Base-by-base conservation (phyloP, 257 asterid species). In the Sherardia arvensis region DNA sequence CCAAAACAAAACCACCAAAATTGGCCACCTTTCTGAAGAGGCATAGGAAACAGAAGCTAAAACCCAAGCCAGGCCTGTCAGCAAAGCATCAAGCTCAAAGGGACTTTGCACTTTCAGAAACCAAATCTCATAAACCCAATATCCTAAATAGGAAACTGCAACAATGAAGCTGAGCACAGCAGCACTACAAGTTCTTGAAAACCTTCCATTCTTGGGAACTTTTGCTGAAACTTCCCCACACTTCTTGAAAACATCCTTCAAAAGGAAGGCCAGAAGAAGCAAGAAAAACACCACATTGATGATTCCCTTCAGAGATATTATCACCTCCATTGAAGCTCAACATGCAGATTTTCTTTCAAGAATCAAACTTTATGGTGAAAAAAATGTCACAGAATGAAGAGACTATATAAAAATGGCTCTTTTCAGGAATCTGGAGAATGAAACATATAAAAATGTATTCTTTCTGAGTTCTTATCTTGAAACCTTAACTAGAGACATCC, bases 1-100 rank as follows among this genome's bases (percentile, higher is more conserved):
- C 97, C 97, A 90, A 94, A 94, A 90, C 8, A 84, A 38, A 62
- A 78, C 22, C 47, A 90, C 87, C 61, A 82, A 72, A 14, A 69
- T 71, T 22, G 96, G 95, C 97, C 97, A 87, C 63, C 70, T 76
- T 67, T 65, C 61, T 58, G 59, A 47, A 7, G 62, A 54, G 8
- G 77, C 76, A 21, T 86, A 69, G 64, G 76, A 27, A 23, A 66
- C 22, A 76, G 76, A 74, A 20, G 90, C 84, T 61, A 67, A 66
- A 59, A 53, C 67, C 95, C 96, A 90, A n/a, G 85, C 71, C 40
- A 75, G 15, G n/a, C 77, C 64, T 29, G 88, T 73, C 58, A 36
- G 56, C 47, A 69, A 53, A 27, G 77, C 71, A 59, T 72, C 81
- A 59, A 64, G 5, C 21, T 56, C 45, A 59, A 61, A 53, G 29